Conservation (phyloP, 345 rosid genomes). For the Garcia nutans region DNA sequence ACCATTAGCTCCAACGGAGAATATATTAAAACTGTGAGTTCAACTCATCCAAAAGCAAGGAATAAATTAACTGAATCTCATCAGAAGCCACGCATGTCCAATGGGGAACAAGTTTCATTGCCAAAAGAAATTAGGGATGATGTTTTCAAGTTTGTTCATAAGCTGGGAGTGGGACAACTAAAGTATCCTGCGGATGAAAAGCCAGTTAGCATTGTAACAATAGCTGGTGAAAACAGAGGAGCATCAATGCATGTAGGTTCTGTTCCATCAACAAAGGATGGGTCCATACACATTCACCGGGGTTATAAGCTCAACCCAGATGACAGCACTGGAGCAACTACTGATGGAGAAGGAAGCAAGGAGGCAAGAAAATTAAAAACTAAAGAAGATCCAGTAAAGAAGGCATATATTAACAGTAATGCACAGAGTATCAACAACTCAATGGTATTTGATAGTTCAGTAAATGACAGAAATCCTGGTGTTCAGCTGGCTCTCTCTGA, state of each 20-base stretch:
- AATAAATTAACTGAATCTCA: constrained; percentile 16
- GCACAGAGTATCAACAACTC: constrained; percentile 71
- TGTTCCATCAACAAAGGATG: constrained; percentile 46
- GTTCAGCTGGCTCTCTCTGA: constrained; percentile 45
- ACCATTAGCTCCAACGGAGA: constrained; percentile 21
- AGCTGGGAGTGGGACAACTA: constrained; percentile 43
- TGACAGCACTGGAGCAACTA: constrained; percentile 52
- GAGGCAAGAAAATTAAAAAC: constrained; percentile 23
- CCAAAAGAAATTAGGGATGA: constrained; percentile 63
- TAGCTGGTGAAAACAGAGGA: constrained; percentile 91
- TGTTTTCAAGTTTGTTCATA: constrained; percentile 50
- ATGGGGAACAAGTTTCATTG: constrained; percentile 34
- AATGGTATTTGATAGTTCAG: constrained; percentile 50
- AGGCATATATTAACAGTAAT: constrained; percentile 63
- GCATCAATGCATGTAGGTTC: constrained; percentile 58
- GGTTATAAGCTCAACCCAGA: constrained; percentile 60
- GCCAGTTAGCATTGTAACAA: constrained; percentile 45
- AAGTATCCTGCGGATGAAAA: constrained; percentile 43
- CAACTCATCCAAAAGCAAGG: constrained; percentile 20
- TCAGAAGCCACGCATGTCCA: constrained; percentile 24
- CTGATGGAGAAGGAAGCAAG: constrained; percentile 53
- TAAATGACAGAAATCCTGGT: constrained; percentile 62
- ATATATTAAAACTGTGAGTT: constrained; percentile 31
- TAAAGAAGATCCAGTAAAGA: constrained; percentile 36
- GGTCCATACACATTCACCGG: constrained; percentile 53